Evolutionary conservation across 1,139 yeast genomes (phyloP), one percentile per base, ranked within the genome.

Genomic region (Suhomyces terraborum): DNA sequence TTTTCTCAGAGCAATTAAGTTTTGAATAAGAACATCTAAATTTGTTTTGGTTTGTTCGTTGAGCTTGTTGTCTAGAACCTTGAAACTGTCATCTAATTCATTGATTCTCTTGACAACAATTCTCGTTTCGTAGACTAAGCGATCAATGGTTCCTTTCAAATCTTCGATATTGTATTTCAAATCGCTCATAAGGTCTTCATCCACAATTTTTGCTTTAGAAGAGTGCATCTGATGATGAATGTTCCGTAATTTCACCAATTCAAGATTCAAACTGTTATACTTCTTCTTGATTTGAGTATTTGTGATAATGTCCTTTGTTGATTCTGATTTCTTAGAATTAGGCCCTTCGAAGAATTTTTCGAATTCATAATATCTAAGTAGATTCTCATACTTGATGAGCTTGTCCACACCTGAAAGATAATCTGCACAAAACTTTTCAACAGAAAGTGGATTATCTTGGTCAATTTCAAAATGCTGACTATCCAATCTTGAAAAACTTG

Each of bases 41-140:
- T 65, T 67, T 9, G 45, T 41, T 31, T 55, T 48, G 35, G 66
- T 59, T 37, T 68, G 66, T 17, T 60, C 61, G 36, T 60, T 54
- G 28, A 69, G 49, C 44, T 63, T 66, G 26, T 77, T 61, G 40
- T 78, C 74, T 47, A 85, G 74, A 41, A 69, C 58, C 43, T 49
- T 67, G 50, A 71, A 59, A 42, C 84, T 79, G 29, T 85, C 88
- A 50, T 88, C 95, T 19, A 89, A 82, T 56, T 93, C 98, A 42
- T 82, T 79, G 42, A 91, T 77, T 52, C 93, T 80, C 41, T 83
- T 81, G 30, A 76, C 76, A 17, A 93, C 72, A 38, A 88, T 74
- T 42, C 95, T 67, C 19, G 88, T 74, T 56, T 93, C 96, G 59
- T 91, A 93, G 41, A 82, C 77, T 43, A 93, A 67, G 48, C 95